A percentile compares a stretch with the other conserved stretches of the same genome.
Evolutionary conservation across 257 asterid genomes (phyloP).

Genomic region (Solanum phureja): DNA sequence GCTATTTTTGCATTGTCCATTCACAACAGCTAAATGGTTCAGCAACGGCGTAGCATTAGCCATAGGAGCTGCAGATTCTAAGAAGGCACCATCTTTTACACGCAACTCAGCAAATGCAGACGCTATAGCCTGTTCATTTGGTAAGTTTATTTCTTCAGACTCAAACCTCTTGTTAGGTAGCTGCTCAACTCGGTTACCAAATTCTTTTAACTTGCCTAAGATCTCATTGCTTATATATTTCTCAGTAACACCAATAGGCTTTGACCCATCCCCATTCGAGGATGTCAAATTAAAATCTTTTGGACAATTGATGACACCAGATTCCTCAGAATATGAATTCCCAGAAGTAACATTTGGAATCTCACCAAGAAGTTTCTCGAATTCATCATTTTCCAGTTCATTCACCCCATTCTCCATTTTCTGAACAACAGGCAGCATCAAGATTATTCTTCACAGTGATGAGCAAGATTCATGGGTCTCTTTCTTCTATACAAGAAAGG

Average conservation of each 20-base stretch:
- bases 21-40: not conserved
- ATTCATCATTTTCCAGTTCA: not conserved
- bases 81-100: not conserved
- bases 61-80: not conserved
- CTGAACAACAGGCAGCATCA: not conserved
- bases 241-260: not conserved
- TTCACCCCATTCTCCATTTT: not conserved
- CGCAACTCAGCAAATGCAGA: conserved; percentile 1
- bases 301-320: not conserved
- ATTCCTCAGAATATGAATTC: not conserved
- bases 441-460: not conserved
- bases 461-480: not conserved
- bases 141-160: not conserved
- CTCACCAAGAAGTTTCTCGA: not conserved
- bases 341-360: not conserved
- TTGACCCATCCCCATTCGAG: not conserved
- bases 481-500: not conserved
- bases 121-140: not conserved
- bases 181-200: not conserved
- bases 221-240: not conserved
- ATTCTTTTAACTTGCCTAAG: not conserved
- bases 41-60: not conserved
- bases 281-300: not conserved
- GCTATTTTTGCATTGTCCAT: not conserved
- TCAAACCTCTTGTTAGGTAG: not conserved